Base-by-base conservation (phyloP, 495 filamentous ascomycete species). In the Echria macrotheca region DNA sequence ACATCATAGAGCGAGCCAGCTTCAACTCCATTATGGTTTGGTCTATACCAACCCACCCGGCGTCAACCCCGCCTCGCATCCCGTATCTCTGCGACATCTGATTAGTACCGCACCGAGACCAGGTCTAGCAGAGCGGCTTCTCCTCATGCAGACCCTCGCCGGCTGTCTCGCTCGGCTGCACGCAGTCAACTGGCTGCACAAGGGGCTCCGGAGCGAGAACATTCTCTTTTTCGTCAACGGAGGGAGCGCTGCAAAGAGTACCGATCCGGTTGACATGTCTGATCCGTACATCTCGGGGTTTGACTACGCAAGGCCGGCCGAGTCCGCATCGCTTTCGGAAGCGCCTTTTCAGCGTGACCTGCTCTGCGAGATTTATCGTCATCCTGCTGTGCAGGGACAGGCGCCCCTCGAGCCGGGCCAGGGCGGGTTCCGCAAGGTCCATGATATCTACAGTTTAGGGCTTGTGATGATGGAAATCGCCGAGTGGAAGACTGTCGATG, bases 161-260 rank as follows among this genome's bases (percentile, higher is more conserved):
- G 23, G 18, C 4, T 23, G 23, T n/a, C 12, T 28, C 22, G 41
- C 28, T 14, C 28, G 31, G 24, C 24, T 44, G 1, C 41, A 44
- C 41, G 28, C 41, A 11, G 41, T 44, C 14, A 44, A 44, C 41
- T 44, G 41, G 41, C 41, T 44, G 2, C 41, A 44, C 24, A 44
- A 44, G n/a, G 22, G 23, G 23, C 41, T 28, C 6, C 31, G 41
- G 12, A 10, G 12, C 4, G 23, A 12, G 9, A 44, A 28, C 41
- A 29, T 44, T 25, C 15, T 44, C 24, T 44, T 44, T 19, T 44
- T 44, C 25, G 2, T 4, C 25, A 5, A 23, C 10, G 7, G 3
- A 2, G 18, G 8, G 4, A 10, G 19, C 23, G 5, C 17, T 22
- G 17, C 38, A 10, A 15, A 19, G 7, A 29, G n/a, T 18, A 23